Evolutionary conservation across 1,284 basidiomycete species (phyloP).

Genomic region (Wolfiporia cocos): DNA sequence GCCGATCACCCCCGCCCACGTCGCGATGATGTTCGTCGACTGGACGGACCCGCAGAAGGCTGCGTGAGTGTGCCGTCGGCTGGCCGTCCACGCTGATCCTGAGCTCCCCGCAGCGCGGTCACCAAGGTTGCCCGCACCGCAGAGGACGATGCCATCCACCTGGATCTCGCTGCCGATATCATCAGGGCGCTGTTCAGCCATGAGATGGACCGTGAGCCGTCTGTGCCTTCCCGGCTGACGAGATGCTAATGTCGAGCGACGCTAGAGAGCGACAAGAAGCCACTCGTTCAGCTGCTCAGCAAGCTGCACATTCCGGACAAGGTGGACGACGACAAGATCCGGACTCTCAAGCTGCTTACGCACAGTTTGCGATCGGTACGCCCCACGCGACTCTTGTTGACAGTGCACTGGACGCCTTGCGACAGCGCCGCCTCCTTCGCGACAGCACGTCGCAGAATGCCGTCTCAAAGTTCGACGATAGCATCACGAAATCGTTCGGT

Average conservation of each 20-base stretch:
- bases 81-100: neutral
- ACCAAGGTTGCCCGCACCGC: constrained; percentile 16
- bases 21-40: constrained; percentile 82
- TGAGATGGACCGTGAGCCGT: constrained; percentile 36
- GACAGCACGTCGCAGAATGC: constrained; percentile 70
- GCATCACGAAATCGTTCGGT: constrained; percentile 52
- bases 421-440: constrained; percentile 68
- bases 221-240: too few species aligned
- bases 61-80: constrained; percentile 40
- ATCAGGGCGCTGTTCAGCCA: constrained; percentile 54
- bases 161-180: constrained; percentile 76
- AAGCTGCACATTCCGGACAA: constrained; percentile 75
- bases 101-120: neutral
- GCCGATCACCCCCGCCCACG: constrained; percentile 78
- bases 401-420: neutral
- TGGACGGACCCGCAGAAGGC: constrained; percentile 91
- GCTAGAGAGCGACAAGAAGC: constrained; percentile 78
- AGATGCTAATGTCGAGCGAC: too few species aligned
- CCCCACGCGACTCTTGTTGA: neutral
- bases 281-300: constrained; percentile 71
- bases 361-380: constrained; percentile 55
- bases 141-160: constrained; percentile 62
- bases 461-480: constrained; percentile 59
- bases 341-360: constrained; percentile 55
- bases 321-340: constrained; percentile 45